Evolutionary conservation across 2,329 filamentous ascomycete species (phyloP).

Genomic region (Peltaster fructicola): DNA sequence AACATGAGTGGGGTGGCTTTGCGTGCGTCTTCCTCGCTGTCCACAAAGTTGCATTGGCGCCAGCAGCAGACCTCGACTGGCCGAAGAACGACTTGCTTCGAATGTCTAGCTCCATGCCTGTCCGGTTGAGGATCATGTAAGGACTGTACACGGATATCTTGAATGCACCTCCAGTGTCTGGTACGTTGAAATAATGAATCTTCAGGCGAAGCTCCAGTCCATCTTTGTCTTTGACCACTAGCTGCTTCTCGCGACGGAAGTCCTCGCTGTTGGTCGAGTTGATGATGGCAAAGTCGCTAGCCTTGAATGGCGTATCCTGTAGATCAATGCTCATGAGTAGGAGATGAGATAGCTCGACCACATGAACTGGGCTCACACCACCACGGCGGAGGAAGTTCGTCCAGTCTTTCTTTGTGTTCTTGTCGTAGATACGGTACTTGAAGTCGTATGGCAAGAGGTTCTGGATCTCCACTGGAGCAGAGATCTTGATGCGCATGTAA

Average conservation of each 20-base stretch:
- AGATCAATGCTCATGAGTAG: constrained; percentile 86
- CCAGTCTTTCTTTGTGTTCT: constrained; percentile 97
- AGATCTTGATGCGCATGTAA: constrained; percentile 83
- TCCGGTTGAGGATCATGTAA: constrained; percentile 90
- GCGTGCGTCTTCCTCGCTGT: constrained; percentile 38
- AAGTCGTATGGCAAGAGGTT: constrained; percentile 94
- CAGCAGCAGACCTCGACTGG: constrained; percentile 64
- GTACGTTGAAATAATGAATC: constrained; percentile 79
- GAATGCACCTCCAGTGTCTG: constrained; percentile 87
- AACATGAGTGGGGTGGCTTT: constrained; percentile 90
- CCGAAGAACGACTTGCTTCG: constrained; percentile 81
- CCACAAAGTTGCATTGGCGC: constrained; percentile 46
- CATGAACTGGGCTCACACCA: constrained; percentile 89
- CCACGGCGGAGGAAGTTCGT: constrained; percentile 95
- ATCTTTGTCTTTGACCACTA: constrained; percentile 71
- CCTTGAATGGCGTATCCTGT: constrained; percentile 87
- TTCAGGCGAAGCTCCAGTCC: constrained; percentile 64
- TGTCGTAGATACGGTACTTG: constrained; percentile 98
- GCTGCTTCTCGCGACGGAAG: constrained; percentile 62
- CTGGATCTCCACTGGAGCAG: constrained; percentile 82
- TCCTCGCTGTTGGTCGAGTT: constrained; percentile 78
- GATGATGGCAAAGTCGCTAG: constrained; percentile 94
- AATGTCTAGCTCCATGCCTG: constrained; percentile 72
- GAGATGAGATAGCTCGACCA: constrained; percentile 87
- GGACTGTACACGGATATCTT: constrained; percentile 89